Evolutionary conservation across 345 rosid genomes (phyloP).

Genomic region (Salix dunnii): DNA sequence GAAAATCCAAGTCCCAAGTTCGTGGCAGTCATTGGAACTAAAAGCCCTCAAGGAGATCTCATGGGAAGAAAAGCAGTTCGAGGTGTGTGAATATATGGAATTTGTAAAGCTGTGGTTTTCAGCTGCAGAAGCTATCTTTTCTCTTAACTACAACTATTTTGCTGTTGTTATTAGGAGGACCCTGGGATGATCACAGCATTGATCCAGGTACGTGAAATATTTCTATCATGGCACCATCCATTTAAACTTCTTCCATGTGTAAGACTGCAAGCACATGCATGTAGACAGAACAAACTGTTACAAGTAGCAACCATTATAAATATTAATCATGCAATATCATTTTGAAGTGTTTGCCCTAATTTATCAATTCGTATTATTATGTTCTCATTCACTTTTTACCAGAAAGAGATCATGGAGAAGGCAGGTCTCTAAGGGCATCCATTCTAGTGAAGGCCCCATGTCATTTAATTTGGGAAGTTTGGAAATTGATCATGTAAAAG

Average conservation of each 20-base stretch:
- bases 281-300: background rate
- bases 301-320: background rate
- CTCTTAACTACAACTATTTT: background rate
- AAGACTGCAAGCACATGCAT: too few relatives aligned
- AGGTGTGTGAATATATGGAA: conserved; percentile 10
- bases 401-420: conserved; percentile 28
- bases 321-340: background rate
- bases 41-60: conserved; percentile 14
- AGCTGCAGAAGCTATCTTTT: background rate
- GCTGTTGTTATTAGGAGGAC: conserved; percentile 4
- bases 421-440: conserved; percentile 13
- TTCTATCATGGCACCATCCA: background rate
- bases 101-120: background rate
- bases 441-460: background rate
- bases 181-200: conserved; percentile 24
- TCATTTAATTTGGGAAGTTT: background rate
- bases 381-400: background rate
- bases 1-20: conserved; percentile 25
- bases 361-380: background rate
- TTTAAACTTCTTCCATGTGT: background rate
- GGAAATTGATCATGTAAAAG: too few relatives aligned
- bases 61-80: conserved; percentile 29
- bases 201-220: conserved; percentile 16
- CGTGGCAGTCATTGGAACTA: conserved; percentile 17
- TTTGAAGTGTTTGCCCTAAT: background rate